Base-by-base conservation (phyloP, 768 basidiomycete species). In the Lentinus tigrinus region DNA sequence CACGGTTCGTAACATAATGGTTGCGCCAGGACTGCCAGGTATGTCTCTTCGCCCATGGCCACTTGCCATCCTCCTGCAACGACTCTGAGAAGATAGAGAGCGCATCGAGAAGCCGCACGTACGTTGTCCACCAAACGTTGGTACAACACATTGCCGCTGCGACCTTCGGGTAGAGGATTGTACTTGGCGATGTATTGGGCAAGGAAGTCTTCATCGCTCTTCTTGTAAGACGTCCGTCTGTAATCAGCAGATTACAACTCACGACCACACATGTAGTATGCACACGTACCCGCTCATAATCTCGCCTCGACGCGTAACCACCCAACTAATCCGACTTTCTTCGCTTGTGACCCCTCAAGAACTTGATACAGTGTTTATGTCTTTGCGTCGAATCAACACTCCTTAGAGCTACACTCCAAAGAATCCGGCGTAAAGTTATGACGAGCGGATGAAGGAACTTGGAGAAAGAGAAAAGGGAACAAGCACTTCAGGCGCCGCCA, bases 11-110 rank as follows among this genome's bases (percentile, higher is more conserved):
- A 2, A n/a, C 38, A 49, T 71, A 71, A 19, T 57, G 64, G 17
- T 71, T 59, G 16, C 70, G 51, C 70, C 70, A 71, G 5, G 69
- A 67, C 11, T 64, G 58, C 69, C 69, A 69, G 21, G 69, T 38
- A 47, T 70, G 70, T 11, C 52, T 24, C 9, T 40, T 42, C 8
- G 64, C 54, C 61, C 64, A 70, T 1, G 64, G 58, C 61, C 63
- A 67, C 27, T 57, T 53, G 2, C 23, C 14, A 4, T 48, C 42
- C 11, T 52, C 48, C 63, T 64, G 8, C 13, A n/a, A 17, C 28
- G 5, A 19, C 31, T 10, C 37, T 39, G 14, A 13, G 11, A 8
- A 10, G 14, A 17, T 37, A 27, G 5, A 0, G 4, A 27, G 4
- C 39, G 10, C 13, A n/a, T 14, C 14, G 43, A 6, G 26, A 5